Conservation (phyloP, 1,139 yeast genomes). For the Cylindricascospora bacillispora region DNA sequence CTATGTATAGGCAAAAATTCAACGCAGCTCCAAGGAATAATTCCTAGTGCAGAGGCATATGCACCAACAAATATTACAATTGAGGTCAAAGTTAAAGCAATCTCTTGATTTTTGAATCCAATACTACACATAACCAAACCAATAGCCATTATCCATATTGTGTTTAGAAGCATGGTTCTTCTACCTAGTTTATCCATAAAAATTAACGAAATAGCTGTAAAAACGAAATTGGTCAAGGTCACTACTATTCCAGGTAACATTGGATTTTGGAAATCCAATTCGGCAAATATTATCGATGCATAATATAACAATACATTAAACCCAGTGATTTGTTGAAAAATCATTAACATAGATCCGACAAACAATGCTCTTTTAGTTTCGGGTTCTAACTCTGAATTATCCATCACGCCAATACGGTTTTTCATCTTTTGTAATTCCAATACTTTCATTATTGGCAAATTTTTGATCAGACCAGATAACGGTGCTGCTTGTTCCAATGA, state of each 20-base stretch:
- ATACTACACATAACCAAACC: slow-evolving; percentile 23
- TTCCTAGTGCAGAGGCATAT: slow-evolving; percentile 36
- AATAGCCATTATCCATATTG: slow-evolving; percentile 34
- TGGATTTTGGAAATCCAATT: slow-evolving; percentile 47
- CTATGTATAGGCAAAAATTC: slow-evolving; percentile 35
- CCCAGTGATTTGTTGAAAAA: slow-evolving; percentile 65
- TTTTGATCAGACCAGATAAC: too few species aligned
- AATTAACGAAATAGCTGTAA: slow-evolving; percentile 48
- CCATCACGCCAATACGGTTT: too few species aligned
- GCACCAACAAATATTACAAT: slow-evolving; percentile 32
- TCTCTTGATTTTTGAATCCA: slow-evolving; percentile 15
- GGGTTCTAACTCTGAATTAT: too few species aligned
- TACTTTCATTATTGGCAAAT: too few species aligned
- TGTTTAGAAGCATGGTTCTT: slow-evolving; percentile 42
- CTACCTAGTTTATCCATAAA: slow-evolving; percentile 52
- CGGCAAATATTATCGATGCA: slow-evolving; percentile 51
- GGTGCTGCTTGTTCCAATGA: too few species aligned
- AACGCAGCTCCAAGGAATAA: slow-evolving; percentile 37
- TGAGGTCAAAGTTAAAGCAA: slow-evolving; percentile 23
- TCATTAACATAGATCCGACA: slow-evolving; percentile 61
- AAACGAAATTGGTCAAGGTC: slow-evolving; percentile 54
- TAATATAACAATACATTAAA: slow-evolving; percentile 69
- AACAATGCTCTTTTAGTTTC: slow-evolving; percentile 45
- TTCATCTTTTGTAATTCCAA: too few species aligned
- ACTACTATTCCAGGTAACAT: slow-evolving; percentile 52